phyloP scores from a whole-genome alignment of 768 basidiomycete species.

The Boletus barrowsii region DNA sequence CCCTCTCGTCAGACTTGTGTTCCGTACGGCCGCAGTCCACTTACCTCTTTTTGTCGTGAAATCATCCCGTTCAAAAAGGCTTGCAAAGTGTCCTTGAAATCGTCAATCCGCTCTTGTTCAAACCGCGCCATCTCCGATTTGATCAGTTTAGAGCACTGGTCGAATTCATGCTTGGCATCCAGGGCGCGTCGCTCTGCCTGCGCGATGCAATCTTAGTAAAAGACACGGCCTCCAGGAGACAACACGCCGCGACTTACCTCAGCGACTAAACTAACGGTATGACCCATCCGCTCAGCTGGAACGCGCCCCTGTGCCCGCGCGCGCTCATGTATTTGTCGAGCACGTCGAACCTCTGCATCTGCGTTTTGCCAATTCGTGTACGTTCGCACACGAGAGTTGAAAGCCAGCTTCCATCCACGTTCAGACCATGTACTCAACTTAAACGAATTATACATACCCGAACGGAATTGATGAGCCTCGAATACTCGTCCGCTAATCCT shows the following conservation, averaged over 20 bases:
- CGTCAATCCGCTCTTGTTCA: constrained; percentile 89
- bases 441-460: constrained; percentile 48
- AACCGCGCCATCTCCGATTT: constrained; percentile 89
- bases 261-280: constrained; percentile 74
- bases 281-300: constrained; percentile 64
- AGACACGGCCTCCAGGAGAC: not conserved
- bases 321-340: constrained; percentile 77
- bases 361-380: constrained; percentile 79
- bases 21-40: constrained; percentile 10
- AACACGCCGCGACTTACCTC: constrained; percentile 51
- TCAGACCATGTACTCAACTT: not conserved
- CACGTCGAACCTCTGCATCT: constrained; percentile 70
- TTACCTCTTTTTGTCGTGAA: constrained; percentile 72
- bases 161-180: constrained; percentile 86
- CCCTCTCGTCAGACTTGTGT: not conserved
- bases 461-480: constrained; percentile 85
- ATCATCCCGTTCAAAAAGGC: constrained; percentile 88
- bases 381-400: constrained; percentile 80
- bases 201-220: not conserved
- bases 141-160: constrained; percentile 80
- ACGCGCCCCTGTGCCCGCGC: constrained; percentile 74
- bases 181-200: constrained; percentile 83
- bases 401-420: constrained; percentile 60
- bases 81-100: constrained; percentile 85
- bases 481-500: constrained; percentile 77